Evolutionary conservation across 345 rosid genomes (phyloP), one percentile per base, ranked within the genome.

Genomic region (Punica granatum): DNA sequence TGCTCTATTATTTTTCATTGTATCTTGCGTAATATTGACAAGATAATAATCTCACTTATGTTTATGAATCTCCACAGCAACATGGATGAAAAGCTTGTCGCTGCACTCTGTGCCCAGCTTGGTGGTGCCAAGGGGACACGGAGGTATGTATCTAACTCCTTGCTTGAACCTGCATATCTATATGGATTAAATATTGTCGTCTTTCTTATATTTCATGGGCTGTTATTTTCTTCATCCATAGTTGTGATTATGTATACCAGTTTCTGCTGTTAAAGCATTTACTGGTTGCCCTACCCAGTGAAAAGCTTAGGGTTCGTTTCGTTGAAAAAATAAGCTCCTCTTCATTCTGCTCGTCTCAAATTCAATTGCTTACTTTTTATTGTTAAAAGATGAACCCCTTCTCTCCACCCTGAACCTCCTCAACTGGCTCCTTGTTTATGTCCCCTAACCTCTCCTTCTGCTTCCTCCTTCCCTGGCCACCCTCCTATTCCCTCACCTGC

Each of bases 41-140:
- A 23, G 31, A 56, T 56, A 14, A 3, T 2, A 14, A 53, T 39
- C 37, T 44, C 67, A 14, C 2, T 19, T 25, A 2, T 43, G 15
- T 41, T 36, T 74, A 60, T 49, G 63, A 46, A 71, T 71, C 59
- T 74, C 64, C 44, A 67, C 83, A 94, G 99, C 80, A 94, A 84
- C 73, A 79, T 78, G 63, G 99, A 94, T 88, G 99, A 94, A 79
- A 94, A 83, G 76, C 91, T 94, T 78, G 99, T 89, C 65, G 89
- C 99, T 75, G 89, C 93, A 44, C 85, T 94, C 73, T 88, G 99
- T 76, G 60, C 86, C 61, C 90, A 83, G 67, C 77, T 82, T 77
- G 76, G 75, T 77, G 89, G 81, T 73, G 77, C 61, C 46, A 75
- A 77, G 73, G 85, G 68, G 67, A 71, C 63, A 35, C 74, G 67